Evolutionary conservation across 2,329 filamentous ascomycete species (phyloP), one percentile per base, ranked within the genome.

Genomic region (Aspergillus tamarii): DNA sequence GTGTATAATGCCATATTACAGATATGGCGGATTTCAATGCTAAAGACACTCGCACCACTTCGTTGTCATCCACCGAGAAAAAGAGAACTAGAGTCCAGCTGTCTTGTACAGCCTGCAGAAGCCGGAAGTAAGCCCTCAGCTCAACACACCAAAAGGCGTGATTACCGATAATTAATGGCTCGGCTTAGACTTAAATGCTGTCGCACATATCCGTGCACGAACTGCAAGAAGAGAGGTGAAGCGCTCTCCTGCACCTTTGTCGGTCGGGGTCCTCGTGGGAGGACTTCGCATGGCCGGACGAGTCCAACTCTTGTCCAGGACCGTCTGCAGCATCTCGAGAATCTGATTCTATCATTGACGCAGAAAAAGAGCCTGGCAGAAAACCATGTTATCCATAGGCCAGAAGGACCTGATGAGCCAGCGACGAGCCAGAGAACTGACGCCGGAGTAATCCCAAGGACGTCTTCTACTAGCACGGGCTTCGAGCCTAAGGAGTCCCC

Each of bases 41-140:
- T 4, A 52, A 28, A 52, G 46, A 52, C 16, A 52, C 14, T 28
- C 26, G 26, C 26, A 30, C 46, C 8, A n/a, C 46, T n/a, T 41
- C 39, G 2, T 34, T 55, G n/a, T 55, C 52, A 39, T 36, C 52
- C 12, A 67, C 64, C 8, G 67, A 67, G 21, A 74, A 73, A 62
- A 78, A 77, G 62, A 72, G 75, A 62, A 76, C 71, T 36, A 64
- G 76, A 46, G 76, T 78, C n/a, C 76, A 78, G 64, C 73, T 78
- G 52, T 78, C 76, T 19, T 78, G 76, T 63, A 78, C 74, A n/a
- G 72, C 74, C 14, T 78, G 76, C 64, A 71, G 76, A 66, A 71
- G 64, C 43, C 72, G 76, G 56, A 78, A 78, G 76, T 77, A 70
- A 56, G 73, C 46, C 36, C 62, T 41, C 28, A 11, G 34, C 16